phyloP scores from a whole-genome alignment of 192 early-diverging fungal genomes.

The Diversispora eburnea region DNA sequence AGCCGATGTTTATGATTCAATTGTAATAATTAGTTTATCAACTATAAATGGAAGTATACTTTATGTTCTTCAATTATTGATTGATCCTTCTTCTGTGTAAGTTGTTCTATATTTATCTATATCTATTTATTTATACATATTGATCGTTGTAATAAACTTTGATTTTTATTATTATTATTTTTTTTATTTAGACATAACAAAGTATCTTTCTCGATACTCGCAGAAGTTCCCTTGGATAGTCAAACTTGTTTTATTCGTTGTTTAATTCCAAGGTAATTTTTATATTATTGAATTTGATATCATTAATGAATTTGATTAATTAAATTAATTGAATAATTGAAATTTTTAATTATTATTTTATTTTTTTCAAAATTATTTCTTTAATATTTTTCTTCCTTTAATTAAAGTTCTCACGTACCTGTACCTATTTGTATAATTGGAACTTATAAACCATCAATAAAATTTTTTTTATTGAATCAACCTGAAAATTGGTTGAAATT shows the following conservation, averaged over 20 bases:
- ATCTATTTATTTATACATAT: no score
- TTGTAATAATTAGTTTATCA: background rate
- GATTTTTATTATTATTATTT: background rate
- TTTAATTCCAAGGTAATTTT: constrained; percentile 3
- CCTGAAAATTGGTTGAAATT: background rate
- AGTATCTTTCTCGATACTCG: background rate
- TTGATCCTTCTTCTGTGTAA: background rate
- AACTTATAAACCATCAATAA: constrained; percentile 10
- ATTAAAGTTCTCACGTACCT: background rate
- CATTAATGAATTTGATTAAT: background rate
- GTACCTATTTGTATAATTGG: constrained; percentile 10
- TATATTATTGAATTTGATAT: background rate
- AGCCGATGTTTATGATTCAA: constrained; percentile 1
- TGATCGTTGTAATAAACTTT: no score
- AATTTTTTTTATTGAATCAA: constrained; percentile 2
- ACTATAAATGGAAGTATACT: constrained; percentile 13
- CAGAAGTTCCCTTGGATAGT: background rate
- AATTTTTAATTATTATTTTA: no score
- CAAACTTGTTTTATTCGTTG: constrained; percentile 12
- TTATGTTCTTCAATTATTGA: background rate
- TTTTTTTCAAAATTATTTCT: no score
- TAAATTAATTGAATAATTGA: no score
- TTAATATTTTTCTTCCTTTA: background rate
- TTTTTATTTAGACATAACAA: background rate
- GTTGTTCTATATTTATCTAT: background rate